Conservation (phyloP, 768 basidiomycete genomes). For the Amanita molliuscula region DNA sequence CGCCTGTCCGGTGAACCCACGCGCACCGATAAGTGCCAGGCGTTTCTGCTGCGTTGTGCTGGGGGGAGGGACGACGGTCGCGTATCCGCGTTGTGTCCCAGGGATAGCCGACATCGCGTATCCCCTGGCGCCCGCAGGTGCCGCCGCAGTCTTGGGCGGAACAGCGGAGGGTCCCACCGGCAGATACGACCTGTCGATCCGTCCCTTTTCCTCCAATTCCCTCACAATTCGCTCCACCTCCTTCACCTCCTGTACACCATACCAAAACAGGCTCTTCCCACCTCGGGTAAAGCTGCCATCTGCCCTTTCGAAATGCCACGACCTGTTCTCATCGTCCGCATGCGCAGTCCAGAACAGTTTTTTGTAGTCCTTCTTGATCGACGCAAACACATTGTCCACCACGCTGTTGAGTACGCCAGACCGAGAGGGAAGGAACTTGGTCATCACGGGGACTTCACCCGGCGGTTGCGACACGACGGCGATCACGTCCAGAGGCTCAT, state of each 20-base stretch:
- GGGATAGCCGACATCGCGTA: slow-evolving; percentile 51
- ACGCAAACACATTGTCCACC: slow-evolving; percentile 93
- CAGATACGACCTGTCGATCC: slow-evolving; percentile 84
- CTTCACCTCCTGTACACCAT: slow-evolving; percentile 82
- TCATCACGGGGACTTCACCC: slow-evolving; percentile 84
- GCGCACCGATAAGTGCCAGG: slow-evolving; percentile 90
- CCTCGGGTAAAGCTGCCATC: slow-evolving; percentile 96
- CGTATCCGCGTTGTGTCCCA: slow-evolving; percentile 61
- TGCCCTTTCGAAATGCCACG: slow-evolving; percentile 98
- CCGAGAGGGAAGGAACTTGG: slow-evolving; percentile 82
- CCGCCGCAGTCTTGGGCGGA: slow-evolving; percentile 36
- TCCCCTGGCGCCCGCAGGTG: slow-evolving; percentile 33
- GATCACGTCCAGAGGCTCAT: slow-evolving; percentile 92
- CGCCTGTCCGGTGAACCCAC: slow-evolving; percentile 93
- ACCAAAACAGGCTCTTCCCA: slow-evolving; percentile 95
- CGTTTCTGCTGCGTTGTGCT: slow-evolving; percentile 65
- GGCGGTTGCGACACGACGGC: slow-evolving; percentile 90
- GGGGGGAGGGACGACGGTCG: slow-evolving; percentile 44
- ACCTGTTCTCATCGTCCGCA: slow-evolving; percentile 91
- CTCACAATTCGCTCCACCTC: slow-evolving; percentile 86
- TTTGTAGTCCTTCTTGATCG: slow-evolving; percentile 92
- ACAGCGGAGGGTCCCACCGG: slow-evolving; percentile 71
- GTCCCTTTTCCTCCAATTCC: slow-evolving; percentile 60
- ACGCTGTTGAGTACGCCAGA: slow-evolving; percentile 90
- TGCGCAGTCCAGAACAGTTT: slow-evolving; percentile 97